phyloP scores from a whole-genome alignment of 2,329 filamentous ascomycete species.

The Curvularia sp. region DNA sequence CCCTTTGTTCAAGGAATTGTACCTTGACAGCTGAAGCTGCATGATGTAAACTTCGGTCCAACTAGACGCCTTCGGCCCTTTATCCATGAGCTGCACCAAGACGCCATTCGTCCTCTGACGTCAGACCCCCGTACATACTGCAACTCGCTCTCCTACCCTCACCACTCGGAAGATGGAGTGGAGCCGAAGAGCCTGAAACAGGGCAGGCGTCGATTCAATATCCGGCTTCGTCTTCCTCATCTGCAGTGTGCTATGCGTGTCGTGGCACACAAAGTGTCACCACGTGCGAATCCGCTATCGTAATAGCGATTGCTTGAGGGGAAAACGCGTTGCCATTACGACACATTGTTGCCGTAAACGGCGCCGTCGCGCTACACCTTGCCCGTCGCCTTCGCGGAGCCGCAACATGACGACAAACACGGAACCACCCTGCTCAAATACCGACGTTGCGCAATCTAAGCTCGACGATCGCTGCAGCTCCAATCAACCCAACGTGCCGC shows the following conservation, averaged over 20 bases:
- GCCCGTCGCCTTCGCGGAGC: neutral
- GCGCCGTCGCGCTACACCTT: neutral
- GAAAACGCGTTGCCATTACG: neutral
- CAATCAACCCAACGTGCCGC: neutral
- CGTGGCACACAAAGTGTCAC: neutral
- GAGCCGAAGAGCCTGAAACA: neutral
- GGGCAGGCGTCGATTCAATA: neutral
- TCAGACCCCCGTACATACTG: conserved; percentile 5
- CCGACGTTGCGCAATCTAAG: neutral
- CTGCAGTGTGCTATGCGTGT: neutral
- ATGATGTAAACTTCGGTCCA: conserved; percentile 8
- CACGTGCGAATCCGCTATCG: neutral
- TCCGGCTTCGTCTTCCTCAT: neutral
- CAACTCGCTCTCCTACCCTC: conserved; percentile 3
- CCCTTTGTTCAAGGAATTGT: conserved; percentile 1
- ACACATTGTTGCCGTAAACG: neutral
- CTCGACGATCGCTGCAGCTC: neutral
- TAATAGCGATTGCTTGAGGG: neutral
- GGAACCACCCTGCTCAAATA: neutral
- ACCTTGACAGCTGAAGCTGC: conserved; percentile 7
- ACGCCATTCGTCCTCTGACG: conserved; percentile 13
- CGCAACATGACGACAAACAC: conserved; percentile 3
- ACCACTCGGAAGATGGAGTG: neutral
- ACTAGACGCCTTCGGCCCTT: conserved; percentile 14
- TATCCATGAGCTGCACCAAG: conserved; percentile 15